phyloP scores from a whole-genome alignment of 2,329 filamentous ascomycete genomes.

The Nigrograna mackinnonii region DNA sequence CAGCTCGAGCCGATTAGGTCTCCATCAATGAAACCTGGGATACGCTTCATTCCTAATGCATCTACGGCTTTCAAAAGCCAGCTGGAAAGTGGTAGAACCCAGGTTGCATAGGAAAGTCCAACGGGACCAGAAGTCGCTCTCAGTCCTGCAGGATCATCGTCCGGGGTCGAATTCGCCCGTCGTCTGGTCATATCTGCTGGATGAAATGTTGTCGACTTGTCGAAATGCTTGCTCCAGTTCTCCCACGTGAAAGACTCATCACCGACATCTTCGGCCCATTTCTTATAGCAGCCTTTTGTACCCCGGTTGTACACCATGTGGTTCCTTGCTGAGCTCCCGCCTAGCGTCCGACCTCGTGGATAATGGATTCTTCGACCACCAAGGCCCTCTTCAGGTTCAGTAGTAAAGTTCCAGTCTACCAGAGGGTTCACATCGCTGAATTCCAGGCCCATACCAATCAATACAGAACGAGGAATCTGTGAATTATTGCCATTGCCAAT shows the following conservation, averaged over 20 bases:
- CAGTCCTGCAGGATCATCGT: constrained; percentile 15
- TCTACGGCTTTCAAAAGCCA: constrained; percentile 16
- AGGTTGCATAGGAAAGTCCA: constrained; percentile 22
- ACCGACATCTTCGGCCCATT: constrained; percentile 27
- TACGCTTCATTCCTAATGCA: constrained; percentile 17
- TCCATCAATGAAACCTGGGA: constrained; percentile 17
- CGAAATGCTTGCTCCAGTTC: constrained; percentile 22
- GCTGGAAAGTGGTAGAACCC: constrained; percentile 12
- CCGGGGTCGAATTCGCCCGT: constrained; percentile 23
- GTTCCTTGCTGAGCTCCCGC: constrained; percentile 21
- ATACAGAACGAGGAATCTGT: constrained; percentile 19
- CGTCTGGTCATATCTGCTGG: constrained; percentile 21
- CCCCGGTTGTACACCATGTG: constrained; percentile 23
- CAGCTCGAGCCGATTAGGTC: constrained; percentile 18
- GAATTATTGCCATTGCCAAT: constrained; percentile 22
- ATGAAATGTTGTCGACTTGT: constrained; percentile 28
- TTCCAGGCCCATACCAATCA: constrained; percentile 11
- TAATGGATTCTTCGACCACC: constrained; percentile 21
- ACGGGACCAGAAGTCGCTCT: constrained; percentile 15
- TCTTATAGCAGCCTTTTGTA: constrained; percentile 15
- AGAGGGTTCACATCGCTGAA: constrained; percentile 22
- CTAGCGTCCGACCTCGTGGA: constrained; percentile 27
- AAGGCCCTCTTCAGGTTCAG: constrained; percentile 19
- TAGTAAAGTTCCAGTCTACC: constrained; percentile 27
- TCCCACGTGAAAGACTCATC: constrained; percentile 27